Conservation (phyloP, 345 rosid genomes). For the Brassica cretica region DNA sequence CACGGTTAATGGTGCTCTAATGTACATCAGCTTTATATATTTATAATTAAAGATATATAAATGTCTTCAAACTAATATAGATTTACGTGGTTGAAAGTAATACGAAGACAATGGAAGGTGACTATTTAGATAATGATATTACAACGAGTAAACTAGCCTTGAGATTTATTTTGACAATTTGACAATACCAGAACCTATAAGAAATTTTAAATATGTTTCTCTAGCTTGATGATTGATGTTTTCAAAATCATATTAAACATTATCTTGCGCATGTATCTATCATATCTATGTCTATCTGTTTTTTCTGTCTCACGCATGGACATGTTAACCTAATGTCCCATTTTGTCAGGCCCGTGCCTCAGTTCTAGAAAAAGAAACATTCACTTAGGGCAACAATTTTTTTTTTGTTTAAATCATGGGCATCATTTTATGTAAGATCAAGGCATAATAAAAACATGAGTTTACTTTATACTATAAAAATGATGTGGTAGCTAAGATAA, state of each 20-base stretch:
- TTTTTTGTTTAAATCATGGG: too few relatives aligned
- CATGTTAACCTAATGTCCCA: neutral
- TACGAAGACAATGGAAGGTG: neutral
- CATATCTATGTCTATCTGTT: constrained; percentile 16
- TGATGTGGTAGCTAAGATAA: too few relatives aligned
- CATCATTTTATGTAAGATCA: too few relatives aligned
- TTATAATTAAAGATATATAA: neutral
- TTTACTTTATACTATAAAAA: too few relatives aligned
- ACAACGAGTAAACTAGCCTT: neutral
- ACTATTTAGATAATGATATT: neutral
- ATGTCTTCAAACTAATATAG: neutral
- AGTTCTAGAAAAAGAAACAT: too few relatives aligned
- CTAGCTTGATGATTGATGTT: constrained; percentile 12
- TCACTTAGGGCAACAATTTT: too few relatives aligned
- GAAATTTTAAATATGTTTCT: constrained; percentile 1
- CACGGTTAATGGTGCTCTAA: neutral
- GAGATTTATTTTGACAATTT: neutral
- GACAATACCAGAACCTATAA: neutral
- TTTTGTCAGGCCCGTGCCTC: too few relatives aligned
- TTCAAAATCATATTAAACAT: constrained; percentile 5
- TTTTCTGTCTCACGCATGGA: constrained; percentile 16
- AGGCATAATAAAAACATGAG: too few relatives aligned
- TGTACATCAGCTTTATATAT: neutral
- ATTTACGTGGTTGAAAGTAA: neutral
- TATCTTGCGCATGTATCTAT: constrained; percentile 20